Conservation (phyloP, 768 basidiomycete species). For the Pleurotus citrinopileatus region DNA sequence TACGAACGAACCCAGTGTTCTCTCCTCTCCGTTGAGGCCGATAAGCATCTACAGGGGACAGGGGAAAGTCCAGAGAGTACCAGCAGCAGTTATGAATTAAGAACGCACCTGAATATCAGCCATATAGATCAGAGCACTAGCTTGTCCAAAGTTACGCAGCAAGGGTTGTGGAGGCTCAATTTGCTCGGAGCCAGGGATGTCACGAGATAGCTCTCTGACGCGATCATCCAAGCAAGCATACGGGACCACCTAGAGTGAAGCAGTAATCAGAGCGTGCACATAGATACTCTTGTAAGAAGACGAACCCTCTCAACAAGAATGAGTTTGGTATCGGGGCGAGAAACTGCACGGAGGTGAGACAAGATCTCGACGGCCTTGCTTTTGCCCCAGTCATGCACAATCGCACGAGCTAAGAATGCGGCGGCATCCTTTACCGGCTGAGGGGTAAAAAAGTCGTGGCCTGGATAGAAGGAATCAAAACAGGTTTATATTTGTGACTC, state of each 20-base stretch:
- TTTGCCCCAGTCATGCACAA: slow-evolving; percentile 31
- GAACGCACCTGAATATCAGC: slow-evolving; percentile 23
- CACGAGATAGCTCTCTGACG: not conserved
- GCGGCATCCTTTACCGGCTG: slow-evolving; percentile 24
- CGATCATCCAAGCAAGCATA: slow-evolving; percentile 17
- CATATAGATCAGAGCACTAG: slow-evolving; percentile 16
- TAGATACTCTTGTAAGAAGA: not conserved
- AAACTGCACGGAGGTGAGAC: slow-evolving; percentile 20
- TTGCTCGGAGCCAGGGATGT: not conserved
- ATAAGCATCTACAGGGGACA: slow-evolving; percentile 23
- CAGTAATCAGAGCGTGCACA: not conserved
- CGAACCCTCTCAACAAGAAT: slow-evolving; percentile 21
- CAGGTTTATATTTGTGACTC: no score
- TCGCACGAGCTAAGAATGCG: slow-evolving; percentile 24
- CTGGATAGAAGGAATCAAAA: slow-evolving; percentile 10
- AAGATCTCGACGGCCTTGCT: slow-evolving; percentile 22
- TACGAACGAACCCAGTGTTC: slow-evolving; percentile 23
- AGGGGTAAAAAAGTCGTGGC: slow-evolving; percentile 29
- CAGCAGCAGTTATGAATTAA: not conserved
- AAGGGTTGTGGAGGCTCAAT: slow-evolving; percentile 21
- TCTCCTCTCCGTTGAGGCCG: slow-evolving; percentile 25
- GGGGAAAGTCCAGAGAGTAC: not conserved
- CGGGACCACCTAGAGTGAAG: slow-evolving; percentile 7
- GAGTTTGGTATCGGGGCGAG: slow-evolving; percentile 19
- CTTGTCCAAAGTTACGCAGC: slow-evolving; percentile 23